phyloP scores from a whole-genome alignment of 75 land plant species.

The Larix kaempferi region DNA sequence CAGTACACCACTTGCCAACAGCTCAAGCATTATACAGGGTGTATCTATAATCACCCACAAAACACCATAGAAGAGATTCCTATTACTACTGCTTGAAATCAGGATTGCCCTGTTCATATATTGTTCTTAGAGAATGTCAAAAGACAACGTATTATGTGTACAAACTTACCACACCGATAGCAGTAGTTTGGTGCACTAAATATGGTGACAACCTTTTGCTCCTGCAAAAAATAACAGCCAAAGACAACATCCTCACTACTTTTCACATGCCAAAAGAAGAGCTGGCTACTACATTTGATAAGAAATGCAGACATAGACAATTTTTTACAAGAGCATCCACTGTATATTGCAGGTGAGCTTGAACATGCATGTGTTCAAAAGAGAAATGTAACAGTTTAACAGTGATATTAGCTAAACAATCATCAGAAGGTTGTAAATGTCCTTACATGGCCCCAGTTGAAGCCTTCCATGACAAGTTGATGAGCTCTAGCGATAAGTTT shows the following conservation, averaged over 20 bases:
- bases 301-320: no score
- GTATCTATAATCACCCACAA: no score
- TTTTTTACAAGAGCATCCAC: no score
- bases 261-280: background rate
- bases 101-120: no score
- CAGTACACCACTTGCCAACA: background rate
- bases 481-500: constrained; percentile 95
- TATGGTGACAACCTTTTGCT: constrained; percentile 95
- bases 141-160: background rate
- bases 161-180: constrained; percentile 77
- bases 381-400: background rate
- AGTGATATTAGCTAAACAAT: background rate
- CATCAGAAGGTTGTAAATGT: background rate
- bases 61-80: no score
- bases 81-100: no score
- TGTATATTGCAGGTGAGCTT: no score
- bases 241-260: background rate
- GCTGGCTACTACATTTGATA: no score
- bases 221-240: constrained; percentile 36
- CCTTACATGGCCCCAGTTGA: constrained; percentile 95
- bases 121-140: no score
- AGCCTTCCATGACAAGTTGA: constrained; percentile 96
- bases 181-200: constrained; percentile 98
- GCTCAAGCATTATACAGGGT: no score
- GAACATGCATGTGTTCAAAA: no score